Percentiles rank a stretch among this genome's conserved stretches.
Conservation (phyloP, 345 rosid species). For the Combretum micranthum region DNA sequence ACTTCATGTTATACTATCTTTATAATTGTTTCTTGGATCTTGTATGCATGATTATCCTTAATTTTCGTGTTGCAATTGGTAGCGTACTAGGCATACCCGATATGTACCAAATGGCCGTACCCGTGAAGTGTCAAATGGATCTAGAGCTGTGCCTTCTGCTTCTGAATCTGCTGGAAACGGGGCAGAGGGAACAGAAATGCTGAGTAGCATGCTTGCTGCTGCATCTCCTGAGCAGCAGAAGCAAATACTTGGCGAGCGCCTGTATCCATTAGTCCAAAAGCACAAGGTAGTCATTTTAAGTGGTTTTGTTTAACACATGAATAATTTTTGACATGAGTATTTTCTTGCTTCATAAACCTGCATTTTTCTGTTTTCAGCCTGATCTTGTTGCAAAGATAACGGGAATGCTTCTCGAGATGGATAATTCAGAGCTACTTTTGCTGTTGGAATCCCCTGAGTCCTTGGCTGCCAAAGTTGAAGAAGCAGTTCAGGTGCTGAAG, state of each 20-base stretch:
- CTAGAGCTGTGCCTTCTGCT: constrained; percentile 17
- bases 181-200: constrained; percentile 33
- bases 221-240: constrained; percentile 54
- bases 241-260: constrained; percentile 50
- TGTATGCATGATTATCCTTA: too few relatives aligned
- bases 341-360: not conserved
- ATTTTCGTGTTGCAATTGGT: constrained; percentile 3
- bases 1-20: too few relatives aligned
- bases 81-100: constrained; percentile 33
- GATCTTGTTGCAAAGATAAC: constrained; percentile 69
- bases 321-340: not conserved
- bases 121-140: constrained; percentile 32
- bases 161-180: constrained; percentile 22
- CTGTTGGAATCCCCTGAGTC: constrained; percentile 57
- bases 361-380: constrained; percentile 38
- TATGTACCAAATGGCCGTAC: constrained; percentile 31
- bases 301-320: too few relatives aligned
- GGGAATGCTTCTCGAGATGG: constrained; percentile 80
- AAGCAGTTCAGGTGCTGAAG: constrained; percentile 65
- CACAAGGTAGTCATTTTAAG: constrained; percentile 32
- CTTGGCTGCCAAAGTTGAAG: constrained; percentile 51
- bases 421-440: constrained; percentile 52
- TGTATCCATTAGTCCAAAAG: constrained; percentile 60
- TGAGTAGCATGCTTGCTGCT: constrained; percentile 54
- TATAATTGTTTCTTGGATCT: too few relatives aligned